Percentiles rank a stretch among this genome's conserved stretches.
Conservation (phyloP, 768 basidiomycete species). For the Saitozyma podzolica region DNA sequence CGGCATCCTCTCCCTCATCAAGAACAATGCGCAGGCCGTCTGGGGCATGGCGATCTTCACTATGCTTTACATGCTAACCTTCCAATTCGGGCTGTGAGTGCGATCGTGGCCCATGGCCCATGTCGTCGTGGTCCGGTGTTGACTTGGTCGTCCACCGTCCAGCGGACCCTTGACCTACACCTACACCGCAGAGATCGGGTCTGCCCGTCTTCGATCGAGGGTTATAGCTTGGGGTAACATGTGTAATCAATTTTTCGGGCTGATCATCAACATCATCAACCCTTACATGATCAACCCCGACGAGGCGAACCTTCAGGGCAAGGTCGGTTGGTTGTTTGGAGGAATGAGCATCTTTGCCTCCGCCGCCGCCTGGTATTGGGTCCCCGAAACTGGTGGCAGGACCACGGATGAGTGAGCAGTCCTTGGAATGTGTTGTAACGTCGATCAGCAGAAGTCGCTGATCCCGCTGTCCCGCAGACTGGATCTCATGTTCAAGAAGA, state of each 20-base stretch:
- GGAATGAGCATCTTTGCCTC: slow-evolving; percentile 11
- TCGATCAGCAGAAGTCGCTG: too few species aligned
- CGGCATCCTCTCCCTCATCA: too few species aligned
- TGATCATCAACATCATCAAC: neutral
- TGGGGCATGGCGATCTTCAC: too few species aligned
- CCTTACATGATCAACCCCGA: slow-evolving; percentile 22
- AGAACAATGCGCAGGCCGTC: too few species aligned
- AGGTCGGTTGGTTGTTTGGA: slow-evolving; percentile 20
- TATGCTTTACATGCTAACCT: too few species aligned
- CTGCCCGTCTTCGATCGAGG: neutral
- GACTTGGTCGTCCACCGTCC: too few species aligned
- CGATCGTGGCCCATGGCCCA: too few species aligned
- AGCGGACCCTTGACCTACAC: neutral
- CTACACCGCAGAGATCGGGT: neutral
- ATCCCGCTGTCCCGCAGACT: too few species aligned
- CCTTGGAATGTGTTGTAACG: too few species aligned
- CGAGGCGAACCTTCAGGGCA: slow-evolving; percentile 27
- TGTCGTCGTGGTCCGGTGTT: too few species aligned
- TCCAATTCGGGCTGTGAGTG: too few species aligned
- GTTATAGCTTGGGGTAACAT: neutral
- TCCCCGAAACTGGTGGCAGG: slow-evolving; percentile 18
- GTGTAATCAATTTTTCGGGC: neutral
- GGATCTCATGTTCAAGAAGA: too few species aligned
- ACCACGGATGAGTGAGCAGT: slow-evolving; percentile 10
- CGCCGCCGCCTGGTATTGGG: slow-evolving; percentile 10